phyloP scores from a whole-genome alignment of 306 rosid genomes.

The Chamaecrista fasciculata region DNA sequence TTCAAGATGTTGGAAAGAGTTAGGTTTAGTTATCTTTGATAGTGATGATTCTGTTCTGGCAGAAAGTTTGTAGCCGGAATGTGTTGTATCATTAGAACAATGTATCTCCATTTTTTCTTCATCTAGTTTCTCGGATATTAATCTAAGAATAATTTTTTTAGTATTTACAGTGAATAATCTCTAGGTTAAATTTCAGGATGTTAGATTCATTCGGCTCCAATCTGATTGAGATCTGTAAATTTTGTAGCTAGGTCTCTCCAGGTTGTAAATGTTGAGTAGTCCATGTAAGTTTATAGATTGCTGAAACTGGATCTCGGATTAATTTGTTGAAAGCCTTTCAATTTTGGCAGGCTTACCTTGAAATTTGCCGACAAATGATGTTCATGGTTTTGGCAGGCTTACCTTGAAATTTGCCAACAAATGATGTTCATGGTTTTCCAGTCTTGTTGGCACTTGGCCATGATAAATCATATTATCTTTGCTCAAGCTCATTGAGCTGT shows the following conservation, averaged over 20 bases:
- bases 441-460: neutral
- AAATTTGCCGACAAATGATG: neutral
- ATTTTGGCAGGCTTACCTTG: conserved; percentile 5
- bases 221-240: conserved; percentile 39
- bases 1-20: conserved; percentile 37
- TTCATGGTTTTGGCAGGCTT: neutral
- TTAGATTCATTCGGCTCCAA: conserved; percentile 39
- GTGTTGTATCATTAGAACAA: conserved; percentile 26
- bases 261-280: conserved; percentile 19
- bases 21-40: conserved; percentile 28
- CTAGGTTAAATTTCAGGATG: conserved; percentile 15
- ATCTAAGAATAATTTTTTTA: conserved; percentile 24
- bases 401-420: neutral
- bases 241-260: conserved; percentile 30
- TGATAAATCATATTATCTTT: neutral
- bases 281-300: conserved; percentile 14
- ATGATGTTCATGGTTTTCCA: neutral
- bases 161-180: conserved; percentile 25
- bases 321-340: conserved; percentile 26
- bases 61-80: conserved; percentile 29
- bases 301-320: conserved; percentile 22
- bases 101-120: conserved; percentile 25
- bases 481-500: too few species aligned
- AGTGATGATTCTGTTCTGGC: conserved; percentile 19
- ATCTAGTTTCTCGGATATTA: neutral